Conservation (phyloP, 768 basidiomycete species). For the Dioszegia hungarica region DNA sequence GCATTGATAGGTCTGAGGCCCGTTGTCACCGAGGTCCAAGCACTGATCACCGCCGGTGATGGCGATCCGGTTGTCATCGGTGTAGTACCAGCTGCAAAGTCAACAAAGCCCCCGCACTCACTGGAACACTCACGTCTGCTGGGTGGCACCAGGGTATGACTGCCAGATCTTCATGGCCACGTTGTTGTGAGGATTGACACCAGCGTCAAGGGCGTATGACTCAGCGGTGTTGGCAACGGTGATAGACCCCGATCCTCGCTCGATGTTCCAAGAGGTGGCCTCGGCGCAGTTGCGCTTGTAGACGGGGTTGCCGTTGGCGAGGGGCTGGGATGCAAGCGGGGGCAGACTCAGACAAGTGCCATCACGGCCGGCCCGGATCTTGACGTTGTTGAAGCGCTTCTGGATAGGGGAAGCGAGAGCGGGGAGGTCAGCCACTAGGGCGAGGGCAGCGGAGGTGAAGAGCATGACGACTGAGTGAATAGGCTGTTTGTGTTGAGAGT, state of each 20-base stretch:
- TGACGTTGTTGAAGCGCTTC: conserved; percentile 2
- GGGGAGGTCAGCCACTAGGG: conserved; percentile 7
- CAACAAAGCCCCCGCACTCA: conserved; percentile 12
- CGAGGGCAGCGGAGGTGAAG: background rate
- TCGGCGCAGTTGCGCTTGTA: conserved; percentile 1
- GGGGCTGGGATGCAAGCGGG: background rate
- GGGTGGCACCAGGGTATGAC: conserved; percentile 15
- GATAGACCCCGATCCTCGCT: conserved; percentile 10
- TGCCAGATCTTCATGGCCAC: conserved; percentile 16
- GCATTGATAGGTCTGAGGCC: conserved; percentile 32
- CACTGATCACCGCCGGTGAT: conserved; percentile 46
- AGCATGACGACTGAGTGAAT: background rate
- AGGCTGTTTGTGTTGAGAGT: background rate
- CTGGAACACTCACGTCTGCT: conserved; percentile 17
- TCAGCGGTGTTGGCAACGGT: background rate
- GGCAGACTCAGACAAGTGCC: background rate
- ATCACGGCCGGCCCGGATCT: conserved; percentile 8
- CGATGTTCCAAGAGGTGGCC: conserved; percentile 17
- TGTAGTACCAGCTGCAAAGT: conserved; percentile 33
- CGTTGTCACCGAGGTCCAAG: conserved; percentile 30
- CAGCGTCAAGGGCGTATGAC: conserved; percentile 20
- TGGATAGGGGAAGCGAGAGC: conserved; percentile 3
- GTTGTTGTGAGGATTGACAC: conserved; percentile 10
- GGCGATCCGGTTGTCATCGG: conserved; percentile 41
- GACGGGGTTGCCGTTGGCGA: conserved; percentile 11